Evolutionary conservation across 345 rosid genomes (phyloP).

Genomic region (Populus euphratica): DNA sequence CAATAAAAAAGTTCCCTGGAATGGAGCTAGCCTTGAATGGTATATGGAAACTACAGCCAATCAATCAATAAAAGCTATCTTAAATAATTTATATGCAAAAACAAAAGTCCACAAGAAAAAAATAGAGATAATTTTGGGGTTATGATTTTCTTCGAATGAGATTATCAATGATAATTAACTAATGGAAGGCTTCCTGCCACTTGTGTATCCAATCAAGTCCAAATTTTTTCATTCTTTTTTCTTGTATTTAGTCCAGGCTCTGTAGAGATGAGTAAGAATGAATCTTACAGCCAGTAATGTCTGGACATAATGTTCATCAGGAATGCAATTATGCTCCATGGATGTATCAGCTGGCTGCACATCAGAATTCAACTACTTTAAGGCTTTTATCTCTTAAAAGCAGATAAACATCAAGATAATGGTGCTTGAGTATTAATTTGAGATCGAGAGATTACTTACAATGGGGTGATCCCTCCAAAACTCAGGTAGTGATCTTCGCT

Average conservation of each 20-base stretch:
- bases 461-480: slow-evolving; percentile 85
- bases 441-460: slow-evolving; percentile 42
- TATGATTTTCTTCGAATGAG: neutral
- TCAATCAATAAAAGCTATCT: neutral
- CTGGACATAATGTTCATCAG: slow-evolving; percentile 96
- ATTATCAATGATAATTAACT: neutral
- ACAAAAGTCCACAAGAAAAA: neutral
- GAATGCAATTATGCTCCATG: slow-evolving; percentile 92
- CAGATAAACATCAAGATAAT: neutral
- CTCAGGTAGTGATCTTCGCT: slow-evolving; percentile 85
- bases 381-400: neutral
- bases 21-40: neutral
- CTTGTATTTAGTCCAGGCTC: neutral
- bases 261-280: neutral
- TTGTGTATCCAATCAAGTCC: neutral
- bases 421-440: neutral
- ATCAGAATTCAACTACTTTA: neutral
- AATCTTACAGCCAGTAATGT: slow-evolving; percentile 80
- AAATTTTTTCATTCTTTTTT: neutral
- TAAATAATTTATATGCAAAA: neutral
- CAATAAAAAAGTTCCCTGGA: no score
- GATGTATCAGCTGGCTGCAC: slow-evolving; percentile 74
- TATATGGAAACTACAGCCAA: neutral
- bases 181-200: neutral
- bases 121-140: neutral